These are phyloP conservation scores for Fomitopsis serialis DNA, from an alignment of 768 basidiomycete species.

Conservation along the genomic window DNA sequence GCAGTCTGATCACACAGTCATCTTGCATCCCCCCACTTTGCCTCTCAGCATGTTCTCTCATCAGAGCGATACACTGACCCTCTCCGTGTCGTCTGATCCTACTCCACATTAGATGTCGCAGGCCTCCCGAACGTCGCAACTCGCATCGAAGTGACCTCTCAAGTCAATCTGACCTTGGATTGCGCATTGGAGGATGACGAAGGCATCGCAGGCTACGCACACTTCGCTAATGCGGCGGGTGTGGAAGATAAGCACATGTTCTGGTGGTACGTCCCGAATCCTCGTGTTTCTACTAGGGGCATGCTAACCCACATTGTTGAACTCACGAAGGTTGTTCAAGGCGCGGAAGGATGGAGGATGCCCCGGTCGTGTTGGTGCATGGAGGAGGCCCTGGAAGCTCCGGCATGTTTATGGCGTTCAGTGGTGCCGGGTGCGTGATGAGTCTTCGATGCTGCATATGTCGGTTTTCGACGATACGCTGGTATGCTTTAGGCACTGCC, in stretches of 20 bases:
- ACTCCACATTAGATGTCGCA: background rate
- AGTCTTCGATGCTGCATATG: background rate
- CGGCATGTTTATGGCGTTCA: slow-evolving; percentile 1
- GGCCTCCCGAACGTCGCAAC: background rate
- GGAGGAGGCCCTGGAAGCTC: background rate
- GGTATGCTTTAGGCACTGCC: background rate
- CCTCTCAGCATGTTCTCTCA: too few relatives aligned
- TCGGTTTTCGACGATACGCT: too few relatives aligned
- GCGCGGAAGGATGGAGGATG: background rate
- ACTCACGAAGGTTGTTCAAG: background rate
- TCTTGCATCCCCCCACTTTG: too few relatives aligned
- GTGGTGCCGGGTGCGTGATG: background rate
- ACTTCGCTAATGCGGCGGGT: background rate
- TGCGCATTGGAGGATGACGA: background rate
- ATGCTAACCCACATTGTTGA: background rate
- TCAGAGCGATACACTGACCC: background rate
- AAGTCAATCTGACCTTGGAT: background rate
- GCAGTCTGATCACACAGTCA: too few relatives aligned
- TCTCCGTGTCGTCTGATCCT: background rate
- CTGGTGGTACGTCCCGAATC: too few relatives aligned
- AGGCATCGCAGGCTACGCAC: background rate
- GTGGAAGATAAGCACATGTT: slow-evolving; percentile 3
- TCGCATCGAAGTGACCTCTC: background rate
- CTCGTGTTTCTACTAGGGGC: too few relatives aligned
- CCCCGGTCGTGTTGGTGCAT: background rate